phyloP scores from a whole-genome alignment of 2,329 filamentous ascomycete species.

The Aureobasidium sp. region DNA sequence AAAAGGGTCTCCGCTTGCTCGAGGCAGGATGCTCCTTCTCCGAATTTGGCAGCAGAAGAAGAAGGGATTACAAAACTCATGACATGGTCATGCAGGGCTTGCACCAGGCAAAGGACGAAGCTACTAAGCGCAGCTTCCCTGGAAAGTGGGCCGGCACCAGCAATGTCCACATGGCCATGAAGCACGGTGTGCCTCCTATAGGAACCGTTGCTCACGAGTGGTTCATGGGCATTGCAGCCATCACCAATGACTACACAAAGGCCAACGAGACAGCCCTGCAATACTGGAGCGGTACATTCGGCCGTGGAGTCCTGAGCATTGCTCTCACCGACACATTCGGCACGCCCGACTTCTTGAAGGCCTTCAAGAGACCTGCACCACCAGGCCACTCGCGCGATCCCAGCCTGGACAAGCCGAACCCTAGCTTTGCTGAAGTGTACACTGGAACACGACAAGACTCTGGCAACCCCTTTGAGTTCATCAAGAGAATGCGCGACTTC shows the following conservation, averaged over 20 bases:
- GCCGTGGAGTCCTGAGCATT: conserved; percentile 71
- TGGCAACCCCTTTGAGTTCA: conserved; percentile 73
- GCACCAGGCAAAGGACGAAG: conserved; percentile 65
- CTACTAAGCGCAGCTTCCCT: conserved; percentile 48
- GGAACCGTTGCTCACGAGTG: conserved; percentile 95
- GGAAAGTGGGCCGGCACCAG: conserved; percentile 83
- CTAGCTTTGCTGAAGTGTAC: conserved; percentile 74
- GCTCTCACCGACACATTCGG: conserved; percentile 96
- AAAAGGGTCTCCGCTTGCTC: conserved; percentile 71
- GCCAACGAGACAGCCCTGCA: conserved; percentile 79
- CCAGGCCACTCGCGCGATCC: conserved; percentile 17
- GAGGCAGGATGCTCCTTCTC: conserved; percentile 82
- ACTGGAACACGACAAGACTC: conserved; percentile 84
- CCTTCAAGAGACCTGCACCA: conserved; percentile 66
- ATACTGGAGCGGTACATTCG: conserved; percentile 90
- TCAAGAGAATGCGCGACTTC: conserved; percentile 71
- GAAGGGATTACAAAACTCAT: conserved; percentile 91
- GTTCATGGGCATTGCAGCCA: conserved; percentile 98
- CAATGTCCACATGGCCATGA: conserved; percentile 96
- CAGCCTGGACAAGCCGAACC: conserved; percentile 20
- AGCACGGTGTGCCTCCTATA: conserved; percentile 74
- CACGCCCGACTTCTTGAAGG: conserved; percentile 77
- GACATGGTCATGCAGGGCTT: conserved; percentile 84
- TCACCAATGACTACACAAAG: conserved; percentile 73
- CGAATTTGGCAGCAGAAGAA: conserved; percentile 84